Evolutionary conservation across 495 filamentous ascomycete genomes (phyloP), one percentile per base, ranked within the genome.

Genomic region (Aspergillus biplanus): DNA sequence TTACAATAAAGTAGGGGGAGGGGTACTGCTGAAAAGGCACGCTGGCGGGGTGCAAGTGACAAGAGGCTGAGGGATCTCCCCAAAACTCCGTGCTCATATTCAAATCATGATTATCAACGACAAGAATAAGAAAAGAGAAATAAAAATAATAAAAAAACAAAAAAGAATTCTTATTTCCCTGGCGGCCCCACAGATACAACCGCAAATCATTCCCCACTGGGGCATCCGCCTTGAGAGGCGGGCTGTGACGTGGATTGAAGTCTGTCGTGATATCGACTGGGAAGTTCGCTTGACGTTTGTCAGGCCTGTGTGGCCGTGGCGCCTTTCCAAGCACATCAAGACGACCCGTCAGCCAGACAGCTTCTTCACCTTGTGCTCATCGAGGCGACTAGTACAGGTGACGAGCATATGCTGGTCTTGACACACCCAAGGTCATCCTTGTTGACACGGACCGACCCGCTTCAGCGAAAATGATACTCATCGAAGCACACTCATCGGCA

Each of bases 161-260:
- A 27, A 59, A 61, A 60, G 33, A 46, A 50, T 44, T 47, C 42
- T 50, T 56, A 48, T 65, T 39, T 62, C 60, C 42, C 54, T 57
- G 63, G 39, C 52, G 16, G 70, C 70, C 70, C 70, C 70, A 67
- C 70, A 67, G 54, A 65, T 62, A 58, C 58, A 66, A 39, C 58
- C 53, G 61, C 56, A 52, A 63, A 60, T 62, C 50, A 47, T 59
- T 62, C 64, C 63, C 68, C 65, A 65, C 63, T 49, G 62, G 52
- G 58, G 64, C 49, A 56, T 60, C 60, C 49, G 62, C 67, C 63
- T 57, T 65, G 53, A 67, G 47, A 56, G 32, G 27, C 55, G 47
- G 59, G 57, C 52, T 58, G 70, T 72, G 70, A 72, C 70, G 70
- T 70, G 70, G 64, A 68, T 65, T 55, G 53, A 56, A 58, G 62